Percentiles rank a stretch among this genome's conserved stretches.
phyloP scores from a whole-genome alignment of 768 basidiomycete species.

The Tephrocybe sp. region DNA sequence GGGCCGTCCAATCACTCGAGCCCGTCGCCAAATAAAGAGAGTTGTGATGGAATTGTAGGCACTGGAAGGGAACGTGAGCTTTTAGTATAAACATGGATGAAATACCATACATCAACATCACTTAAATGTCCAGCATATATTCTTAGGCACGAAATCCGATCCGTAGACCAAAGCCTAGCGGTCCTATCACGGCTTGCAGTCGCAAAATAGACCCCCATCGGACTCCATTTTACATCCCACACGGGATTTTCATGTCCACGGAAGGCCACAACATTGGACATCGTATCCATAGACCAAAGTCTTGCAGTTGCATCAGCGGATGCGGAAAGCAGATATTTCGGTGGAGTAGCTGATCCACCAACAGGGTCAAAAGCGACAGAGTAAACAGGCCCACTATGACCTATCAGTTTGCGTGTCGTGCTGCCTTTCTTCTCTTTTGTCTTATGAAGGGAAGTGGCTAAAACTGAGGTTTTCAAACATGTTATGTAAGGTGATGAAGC shows the following conservation, averaged over 20 bases:
- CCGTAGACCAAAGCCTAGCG: slow-evolving; percentile 94
- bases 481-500: neutral
- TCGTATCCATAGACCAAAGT: slow-evolving; percentile 94
- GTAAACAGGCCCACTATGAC: slow-evolving; percentile 96
- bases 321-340: slow-evolving; percentile 84
- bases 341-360: slow-evolving; percentile 80
- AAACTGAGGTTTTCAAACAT: neutral
- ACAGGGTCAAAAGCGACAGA: slow-evolving; percentile 91
- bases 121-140: slow-evolving; percentile 95
- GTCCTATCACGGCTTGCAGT: slow-evolving; percentile 93
- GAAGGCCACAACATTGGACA: slow-evolving; percentile 91
- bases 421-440: slow-evolving; percentile 79
- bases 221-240: slow-evolving; percentile 99
- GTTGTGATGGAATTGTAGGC: slow-evolving; percentile 95
- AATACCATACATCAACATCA: slow-evolving; percentile 86
- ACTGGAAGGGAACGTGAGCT: slow-evolving; percentile 44
- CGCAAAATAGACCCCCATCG: slow-evolving; percentile 97
- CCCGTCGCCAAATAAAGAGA: slow-evolving; percentile 96
- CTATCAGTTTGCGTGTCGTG: slow-evolving; percentile 91
- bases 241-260: slow-evolving; percentile 96
- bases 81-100: neutral
- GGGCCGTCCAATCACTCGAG: slow-evolving; percentile 93
- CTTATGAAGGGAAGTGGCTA: slow-evolving; percentile 60
- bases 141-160: slow-evolving; percentile 78
- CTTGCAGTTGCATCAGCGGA: slow-evolving; percentile 91